phyloP scores from a whole-genome alignment of 441 rosid species.

The Populus hybrid region DNA sequence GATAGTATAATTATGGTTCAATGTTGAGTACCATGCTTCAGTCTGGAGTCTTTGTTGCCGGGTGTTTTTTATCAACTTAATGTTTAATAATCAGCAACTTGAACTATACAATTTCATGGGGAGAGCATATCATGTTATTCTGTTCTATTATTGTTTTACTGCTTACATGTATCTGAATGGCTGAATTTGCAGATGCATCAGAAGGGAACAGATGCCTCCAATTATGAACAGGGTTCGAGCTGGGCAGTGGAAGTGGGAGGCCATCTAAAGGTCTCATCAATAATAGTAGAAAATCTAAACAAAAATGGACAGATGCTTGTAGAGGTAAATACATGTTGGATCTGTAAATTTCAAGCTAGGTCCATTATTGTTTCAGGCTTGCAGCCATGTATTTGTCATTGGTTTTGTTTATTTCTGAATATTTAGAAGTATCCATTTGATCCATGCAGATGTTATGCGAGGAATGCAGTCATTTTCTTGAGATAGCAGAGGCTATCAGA shows the following conservation, averaged over 20 bases:
- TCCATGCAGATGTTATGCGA: conserved; percentile 83
- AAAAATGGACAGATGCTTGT: conserved; percentile 86
- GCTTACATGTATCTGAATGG: conserved; percentile 1
- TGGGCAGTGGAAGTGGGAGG: conserved; percentile 95
- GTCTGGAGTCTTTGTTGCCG: not conserved
- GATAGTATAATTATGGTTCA: not conserved
- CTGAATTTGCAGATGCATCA: conserved; percentile 60
- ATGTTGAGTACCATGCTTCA: not conserved
- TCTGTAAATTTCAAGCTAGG: not conserved
- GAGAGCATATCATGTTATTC: not conserved
- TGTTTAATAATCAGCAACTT: not conserved
- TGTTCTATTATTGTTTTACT: not conserved
- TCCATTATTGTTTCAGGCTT: conserved; percentile 1
- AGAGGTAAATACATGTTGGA: conserved; percentile 49
- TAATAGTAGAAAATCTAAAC: conserved; percentile 79
- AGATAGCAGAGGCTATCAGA: conserved; percentile 87
- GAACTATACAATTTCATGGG: not conserved
- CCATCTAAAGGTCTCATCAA: conserved; percentile 83
- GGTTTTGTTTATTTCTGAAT: conserved; percentile 3
- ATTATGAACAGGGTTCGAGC: conserved; percentile 74
- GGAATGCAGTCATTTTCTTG: conserved; percentile 92
- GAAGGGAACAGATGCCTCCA: conserved; percentile 45
- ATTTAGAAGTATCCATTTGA: conserved; percentile 18
- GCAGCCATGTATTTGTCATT: not conserved
- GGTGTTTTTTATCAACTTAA: not conserved